A percentile compares a stretch with the other conserved stretches of the same genome.
Evolutionary conservation across 352 stramenopile genomes (phyloP).

Genomic region (Phytopythium cucurbitacearum): DNA sequence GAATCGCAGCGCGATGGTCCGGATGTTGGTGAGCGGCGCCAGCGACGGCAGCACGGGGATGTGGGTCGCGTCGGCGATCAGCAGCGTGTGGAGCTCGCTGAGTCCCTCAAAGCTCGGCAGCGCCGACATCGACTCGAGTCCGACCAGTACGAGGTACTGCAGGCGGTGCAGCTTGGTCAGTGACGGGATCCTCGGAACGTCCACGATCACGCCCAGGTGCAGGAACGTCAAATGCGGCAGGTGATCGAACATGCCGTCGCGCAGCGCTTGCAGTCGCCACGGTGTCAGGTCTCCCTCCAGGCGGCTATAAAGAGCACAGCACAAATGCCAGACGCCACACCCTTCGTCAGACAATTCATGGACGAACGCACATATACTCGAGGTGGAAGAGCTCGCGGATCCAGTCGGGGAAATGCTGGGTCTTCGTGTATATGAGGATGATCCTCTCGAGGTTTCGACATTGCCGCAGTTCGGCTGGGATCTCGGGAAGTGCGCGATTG

Average conservation of each 20-base stretch:
- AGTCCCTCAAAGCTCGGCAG: constrained; percentile 26
- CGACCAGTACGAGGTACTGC: constrained; percentile 30
- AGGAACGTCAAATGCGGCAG: constrained; percentile 37
- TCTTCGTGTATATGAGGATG: constrained; percentile 40
- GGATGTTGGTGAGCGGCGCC: constrained; percentile 8
- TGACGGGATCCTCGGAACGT: constrained; percentile 26
- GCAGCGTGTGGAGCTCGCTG: constrained; percentile 12
- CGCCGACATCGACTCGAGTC: constrained; percentile 11
- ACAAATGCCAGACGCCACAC: background rate
- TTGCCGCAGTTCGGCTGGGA: constrained; percentile 23
- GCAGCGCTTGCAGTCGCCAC: constrained; percentile 18
- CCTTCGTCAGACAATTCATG: too few relatives aligned
- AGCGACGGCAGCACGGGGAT: constrained; percentile 18
- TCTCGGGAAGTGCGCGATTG: constrained; percentile 28
- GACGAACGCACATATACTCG: constrained; percentile 29
- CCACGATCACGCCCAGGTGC: constrained; percentile 27
- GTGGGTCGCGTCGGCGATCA: constrained; percentile 20
- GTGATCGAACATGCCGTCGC: constrained; percentile 23
- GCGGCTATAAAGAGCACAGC: constrained; percentile 7
- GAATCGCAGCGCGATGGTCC: constrained; percentile 17
- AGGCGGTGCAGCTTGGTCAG: constrained; percentile 26
- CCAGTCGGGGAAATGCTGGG: constrained; percentile 17
- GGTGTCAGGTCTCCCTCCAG: constrained; percentile 31
- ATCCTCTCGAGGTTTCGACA: constrained; percentile 32
- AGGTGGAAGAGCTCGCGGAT: constrained; percentile 23